These are phyloP conservation scores for Solidago caesia DNA, from an alignment of 129 eudicot genomes.

Conservation along the genomic window DNA sequence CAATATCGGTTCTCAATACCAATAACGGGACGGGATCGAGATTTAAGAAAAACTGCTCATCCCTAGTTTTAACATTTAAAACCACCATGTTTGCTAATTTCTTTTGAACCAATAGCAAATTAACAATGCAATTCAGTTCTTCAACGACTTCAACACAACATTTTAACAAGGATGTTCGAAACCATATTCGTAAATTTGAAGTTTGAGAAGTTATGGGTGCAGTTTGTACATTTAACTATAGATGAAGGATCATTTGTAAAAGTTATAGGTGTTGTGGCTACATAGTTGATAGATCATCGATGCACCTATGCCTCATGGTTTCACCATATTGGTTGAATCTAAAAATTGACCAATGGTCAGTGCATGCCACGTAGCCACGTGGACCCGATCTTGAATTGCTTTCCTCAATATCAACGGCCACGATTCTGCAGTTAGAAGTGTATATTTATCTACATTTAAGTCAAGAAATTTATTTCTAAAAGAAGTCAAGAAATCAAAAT, in stretches of 20 bases:
- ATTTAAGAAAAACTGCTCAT: no score
- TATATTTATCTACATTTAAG: slow-evolving; percentile 37
- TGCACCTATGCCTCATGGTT: slow-evolving; percentile 19
- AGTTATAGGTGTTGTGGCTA: slow-evolving; percentile 12
- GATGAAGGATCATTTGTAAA: not conserved
- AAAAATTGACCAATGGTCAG: slow-evolving; percentile 33
- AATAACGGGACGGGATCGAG: no score
- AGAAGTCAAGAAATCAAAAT: slow-evolving; percentile 23
- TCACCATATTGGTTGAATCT: slow-evolving; percentile 36
- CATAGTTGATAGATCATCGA: not conserved
- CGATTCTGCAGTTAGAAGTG: slow-evolving; percentile 31
- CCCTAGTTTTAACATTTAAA: no score
- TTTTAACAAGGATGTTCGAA: not conserved
- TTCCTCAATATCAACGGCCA: slow-evolving; percentile 35
- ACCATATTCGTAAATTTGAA: not conserved
- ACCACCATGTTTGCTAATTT: no score
- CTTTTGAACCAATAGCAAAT: no score
- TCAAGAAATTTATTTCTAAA: slow-evolving; percentile 26
- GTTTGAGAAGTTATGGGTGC: not conserved
- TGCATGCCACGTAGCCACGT: slow-evolving; percentile 47
- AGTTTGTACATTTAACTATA: not conserved
- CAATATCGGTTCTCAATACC: no score
- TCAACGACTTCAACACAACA: not conserved
- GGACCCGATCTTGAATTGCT: slow-evolving; percentile 35
- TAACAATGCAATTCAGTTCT: not conserved